Evolutionary conservation across 2,329 filamentous ascomycete genomes (phyloP), one percentile per base, ranked within the genome.

Genomic region (Fusarium luffae): DNA sequence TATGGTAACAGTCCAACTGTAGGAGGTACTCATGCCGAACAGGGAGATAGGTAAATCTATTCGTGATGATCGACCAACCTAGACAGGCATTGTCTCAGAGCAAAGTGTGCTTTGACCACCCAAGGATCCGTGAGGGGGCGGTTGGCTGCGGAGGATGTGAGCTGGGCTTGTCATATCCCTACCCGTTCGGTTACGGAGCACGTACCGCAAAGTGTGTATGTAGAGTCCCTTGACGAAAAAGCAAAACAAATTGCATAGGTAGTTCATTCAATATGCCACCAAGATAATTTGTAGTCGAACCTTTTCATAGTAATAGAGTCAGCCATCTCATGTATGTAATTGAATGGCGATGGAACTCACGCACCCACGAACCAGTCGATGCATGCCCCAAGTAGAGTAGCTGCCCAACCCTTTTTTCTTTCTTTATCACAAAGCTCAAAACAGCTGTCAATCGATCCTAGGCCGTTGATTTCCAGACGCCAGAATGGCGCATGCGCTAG

Each of bases 31-130:
- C 16, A 37, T 47, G 43, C 65, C 49, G 56, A 72, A 60, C 41
- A 54, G 60, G 56, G 57, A 61, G 57, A 47, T 51, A 14, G 32
- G 23, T 42, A 59, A 66, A 63, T 56, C 48, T 47, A 52, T 59
- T 63, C 48, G 59, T 66, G 63, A 68, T 72, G 73, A 75, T 75
- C 73, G 64, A 69, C 73, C 59, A 56, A 71, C 71, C 66, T 59
- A 61, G 59, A 51, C 62, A 73, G 68, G 71, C 63, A 68, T 61
- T 72, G 71, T 73, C 71, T 74, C 63, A 72, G 56, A 55, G 46
- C 34, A 30, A 40, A 58, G 49, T 13, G 63, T 69, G 73, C 72
- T 61, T 61, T 67, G 73, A 54, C 61, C 73, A 74, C 54, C 27
- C 9, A 13, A 21, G 54, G 73, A 72, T 42, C 73, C 73, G 73